These are phyloP conservation scores for Alternaria sp. DNA, from an alignment of 2,329 filamentous ascomycete genomes.

Conservation along the genomic window DNA sequence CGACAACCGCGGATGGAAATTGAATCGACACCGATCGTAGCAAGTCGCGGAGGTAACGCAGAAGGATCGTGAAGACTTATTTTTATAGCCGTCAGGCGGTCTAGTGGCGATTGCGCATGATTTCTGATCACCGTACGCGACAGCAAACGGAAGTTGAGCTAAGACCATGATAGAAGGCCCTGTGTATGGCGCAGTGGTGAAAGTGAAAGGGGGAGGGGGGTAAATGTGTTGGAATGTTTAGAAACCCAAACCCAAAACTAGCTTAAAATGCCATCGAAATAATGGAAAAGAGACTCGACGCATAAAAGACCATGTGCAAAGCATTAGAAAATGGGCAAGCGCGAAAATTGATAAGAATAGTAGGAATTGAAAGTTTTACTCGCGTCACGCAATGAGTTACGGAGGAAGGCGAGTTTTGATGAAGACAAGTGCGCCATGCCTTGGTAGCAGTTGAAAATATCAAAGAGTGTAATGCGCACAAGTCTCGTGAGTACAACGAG, in stretches of 20 bases:
- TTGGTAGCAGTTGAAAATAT: too few relatives aligned
- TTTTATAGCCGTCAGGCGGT: neutral
- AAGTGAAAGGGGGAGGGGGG: conserved; percentile 1
- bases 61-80: neutral
- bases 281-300: too few relatives aligned
- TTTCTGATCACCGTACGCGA: neutral
- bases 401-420: too few relatives aligned
- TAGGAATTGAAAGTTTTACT: too few relatives aligned
- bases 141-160: conserved; percentile 9
- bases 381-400: too few relatives aligned
- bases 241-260: too few relatives aligned
- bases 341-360: neutral
- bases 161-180: neutral
- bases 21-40: neutral
- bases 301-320: too few relatives aligned
- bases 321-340: neutral
- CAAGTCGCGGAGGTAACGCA: neutral
- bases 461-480: too few relatives aligned
- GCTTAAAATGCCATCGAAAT: too few relatives aligned
- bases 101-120: neutral
- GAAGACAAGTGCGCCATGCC: too few relatives aligned
- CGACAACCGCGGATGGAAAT: neutral
- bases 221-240: too few relatives aligned
- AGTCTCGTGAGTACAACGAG: neutral
- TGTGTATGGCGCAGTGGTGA: neutral